phyloP scores from a whole-genome alignment of 2,329 filamentous ascomycete species.

The Dendryphion nanum region DNA sequence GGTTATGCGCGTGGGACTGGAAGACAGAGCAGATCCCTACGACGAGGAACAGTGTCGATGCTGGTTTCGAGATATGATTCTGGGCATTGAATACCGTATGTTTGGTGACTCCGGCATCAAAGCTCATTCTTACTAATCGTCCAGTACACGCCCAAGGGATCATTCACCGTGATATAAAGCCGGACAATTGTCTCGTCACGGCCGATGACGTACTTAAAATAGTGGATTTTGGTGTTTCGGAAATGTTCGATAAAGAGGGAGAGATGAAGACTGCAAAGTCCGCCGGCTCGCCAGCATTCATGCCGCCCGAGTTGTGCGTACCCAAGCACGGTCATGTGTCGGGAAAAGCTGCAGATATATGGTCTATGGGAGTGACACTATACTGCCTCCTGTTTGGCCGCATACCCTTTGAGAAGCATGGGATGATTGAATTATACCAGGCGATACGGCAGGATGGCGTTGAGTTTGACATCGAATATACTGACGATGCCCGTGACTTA shows the following conservation, averaged over 20 bases:
- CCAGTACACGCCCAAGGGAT: conserved; percentile 89
- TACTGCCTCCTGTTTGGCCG: conserved; percentile 88
- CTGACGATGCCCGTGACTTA: conserved; percentile 70
- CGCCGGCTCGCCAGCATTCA: conserved; percentile 89
- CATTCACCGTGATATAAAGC: conserved; percentile 96
- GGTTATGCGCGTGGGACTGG: conserved; percentile 92
- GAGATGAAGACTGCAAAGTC: conserved; percentile 92
- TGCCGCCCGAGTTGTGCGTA: conserved; percentile 89
- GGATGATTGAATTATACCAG: conserved; percentile 84
- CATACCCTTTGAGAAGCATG: conserved; percentile 79
- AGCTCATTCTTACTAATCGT: conserved; percentile 19
- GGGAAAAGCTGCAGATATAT: conserved; percentile 88
- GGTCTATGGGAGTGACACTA: conserved; percentile 96
- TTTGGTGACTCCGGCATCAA: conserved; percentile 17
- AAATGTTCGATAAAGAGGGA: conserved; percentile 90
- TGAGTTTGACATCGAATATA: conserved; percentile 61
- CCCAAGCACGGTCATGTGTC: conserved; percentile 83
- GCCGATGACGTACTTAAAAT: conserved; percentile 93
- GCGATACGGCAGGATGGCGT: conserved; percentile 74
- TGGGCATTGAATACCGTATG: conserved; percentile 90
- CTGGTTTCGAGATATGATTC: conserved; percentile 92
- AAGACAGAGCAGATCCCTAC: conserved; percentile 79
- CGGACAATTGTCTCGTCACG: conserved; percentile 89
- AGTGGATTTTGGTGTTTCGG: conserved; percentile 97
- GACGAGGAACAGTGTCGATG: conserved; percentile 76